Base-by-base conservation (phyloP, 176 grass and related monocot genomes). In the Secale cereale region DNA sequence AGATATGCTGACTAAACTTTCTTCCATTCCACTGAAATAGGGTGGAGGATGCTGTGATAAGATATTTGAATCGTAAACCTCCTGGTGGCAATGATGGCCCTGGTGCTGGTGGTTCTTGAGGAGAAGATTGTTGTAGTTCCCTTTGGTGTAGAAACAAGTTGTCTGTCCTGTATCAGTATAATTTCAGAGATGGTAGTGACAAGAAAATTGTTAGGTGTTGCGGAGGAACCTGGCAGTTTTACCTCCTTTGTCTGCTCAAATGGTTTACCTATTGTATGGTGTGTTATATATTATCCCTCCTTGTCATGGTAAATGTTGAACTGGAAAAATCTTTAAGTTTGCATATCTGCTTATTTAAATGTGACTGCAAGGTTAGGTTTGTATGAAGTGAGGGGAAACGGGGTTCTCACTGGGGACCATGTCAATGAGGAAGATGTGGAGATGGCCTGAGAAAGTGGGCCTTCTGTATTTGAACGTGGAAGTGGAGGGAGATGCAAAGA, bases 21-120 rank as follows among this genome's bases (percentile, higher is more conserved):
- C 65, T 89, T 29, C 35, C 22, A 6, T 54, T 88, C 14, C 29
- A 19, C 52, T 33, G 25, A 23, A 67, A 76, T 67, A 98, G 95
- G 95, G 91, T 98, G 80, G 95, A 98, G 70, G 95, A 98, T 61
- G 95, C 95, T 37, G 95, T 95, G 66, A 98, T 98, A 87, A 87
- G 95, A 32, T 98, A 98, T 52, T 76, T 98, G 80, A 98, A 98
- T 72, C 92, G 89, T 81, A 98, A 98, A 76, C 93, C 91, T 2
- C 78, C 90, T 78, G 78, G 82, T 1, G 64, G 88, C 65, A 95
- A 65, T 13, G 95, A 98, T 15, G 93, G 85, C 65, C 87, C 89
- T 39, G 91, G 90, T 73, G 83, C 85, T 70, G 90, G 83, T 63
- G 84, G 88, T 59, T 86, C 89, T 68, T 90, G 81, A 90, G 43